Evolutionary conservation across 805 yeast genomes (phyloP).

Genomic region (Yamadazyma ubonensis): DNA sequence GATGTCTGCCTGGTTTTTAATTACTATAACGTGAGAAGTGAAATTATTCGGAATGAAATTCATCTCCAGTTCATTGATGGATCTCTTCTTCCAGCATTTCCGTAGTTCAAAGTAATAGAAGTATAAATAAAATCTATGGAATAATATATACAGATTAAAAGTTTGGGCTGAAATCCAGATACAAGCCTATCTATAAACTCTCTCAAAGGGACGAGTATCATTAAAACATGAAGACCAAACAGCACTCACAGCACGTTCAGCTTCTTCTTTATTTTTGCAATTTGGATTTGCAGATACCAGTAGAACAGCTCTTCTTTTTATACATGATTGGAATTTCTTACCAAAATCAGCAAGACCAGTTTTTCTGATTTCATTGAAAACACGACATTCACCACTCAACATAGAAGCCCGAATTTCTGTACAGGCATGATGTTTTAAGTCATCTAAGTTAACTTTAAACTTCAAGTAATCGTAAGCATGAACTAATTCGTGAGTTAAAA

Average conservation of each 20-base stretch:
- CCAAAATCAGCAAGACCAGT: constrained; percentile 54
- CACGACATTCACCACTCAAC: constrained; percentile 91
- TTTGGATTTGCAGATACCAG: constrained; percentile 85
- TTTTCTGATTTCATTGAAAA: constrained; percentile 75
- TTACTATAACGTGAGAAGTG: neutral
- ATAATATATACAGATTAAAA: neutral
- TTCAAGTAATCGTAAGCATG: constrained; percentile 91
- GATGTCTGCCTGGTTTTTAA: constrained; percentile 1
- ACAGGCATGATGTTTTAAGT: constrained; percentile 93
- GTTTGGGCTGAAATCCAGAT: neutral
- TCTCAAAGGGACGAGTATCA: constrained; percentile 95
- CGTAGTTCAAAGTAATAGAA: neutral
- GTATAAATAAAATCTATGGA: neutral
- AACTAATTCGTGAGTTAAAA: constrained; percentile 86
- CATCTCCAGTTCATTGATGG: neutral
- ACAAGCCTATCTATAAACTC: constrained; percentile 69
- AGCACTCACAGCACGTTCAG: constrained; percentile 74
- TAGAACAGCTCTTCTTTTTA: constrained; percentile 79
- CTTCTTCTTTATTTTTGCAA: constrained; percentile 71
- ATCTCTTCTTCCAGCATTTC: no score
- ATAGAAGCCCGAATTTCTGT: constrained; percentile 93
- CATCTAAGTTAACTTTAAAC: constrained; percentile 82
- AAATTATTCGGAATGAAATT: constrained; percentile 1
- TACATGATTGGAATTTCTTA: constrained; percentile 89
- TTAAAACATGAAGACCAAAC: constrained; percentile 93